Evolutionary conservation across 805 yeast genomes (phyloP), one percentile per base, ranked within the genome.

Genomic region (Teunomyces funiuensis): DNA sequence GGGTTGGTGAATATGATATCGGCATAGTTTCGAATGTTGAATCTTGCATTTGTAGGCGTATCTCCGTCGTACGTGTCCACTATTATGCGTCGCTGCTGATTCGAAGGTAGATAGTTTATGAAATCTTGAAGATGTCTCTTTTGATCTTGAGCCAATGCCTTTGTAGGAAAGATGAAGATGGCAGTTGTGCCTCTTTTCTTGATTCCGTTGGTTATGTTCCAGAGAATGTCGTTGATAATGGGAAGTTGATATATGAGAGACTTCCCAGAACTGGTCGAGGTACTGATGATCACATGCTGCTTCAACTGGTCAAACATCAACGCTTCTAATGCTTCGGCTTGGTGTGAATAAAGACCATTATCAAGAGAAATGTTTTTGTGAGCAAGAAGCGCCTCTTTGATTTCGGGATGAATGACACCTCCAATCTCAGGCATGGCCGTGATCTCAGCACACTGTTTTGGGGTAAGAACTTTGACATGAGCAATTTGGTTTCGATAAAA

Each of bases 91-190:
- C 71, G 41, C 3, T 60, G 54, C 2, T 71, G 50, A 9, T 63
- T 62, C 1, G 45, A 25, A 0, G 80, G 79, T 37, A 86, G 73
- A 27, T 64, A 64, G 5, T 71, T 62, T 33, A 84, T 63, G 8
- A 85, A 63, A 16, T 76, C 80, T 37, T 74, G 73, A 41, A 93
- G 65, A n/a, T 95, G 81, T 47, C 96, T 70, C 53, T 83, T 83
- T 61, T 93, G 99, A 68, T 93, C 99, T 57, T 93, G 99, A 0
- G 99, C 98, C 39, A 93, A 69, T 0, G 99, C 99, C 57, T 93
- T 93, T 0, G 99, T 93, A 2, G 99, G 99, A 53, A 93, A 93
- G 9, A 93, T 82, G 53, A 85, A 89, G 70, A 95, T 71, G 7
- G 96, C 85, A 0, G 95, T 86, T 4, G 76, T 52, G 0, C 46